Percentiles rank a stretch among this genome's conserved stretches.
phyloP scores from a whole-genome alignment of 2,329 filamentous ascomycete species.

The Fusarium tanahbumbuense region DNA sequence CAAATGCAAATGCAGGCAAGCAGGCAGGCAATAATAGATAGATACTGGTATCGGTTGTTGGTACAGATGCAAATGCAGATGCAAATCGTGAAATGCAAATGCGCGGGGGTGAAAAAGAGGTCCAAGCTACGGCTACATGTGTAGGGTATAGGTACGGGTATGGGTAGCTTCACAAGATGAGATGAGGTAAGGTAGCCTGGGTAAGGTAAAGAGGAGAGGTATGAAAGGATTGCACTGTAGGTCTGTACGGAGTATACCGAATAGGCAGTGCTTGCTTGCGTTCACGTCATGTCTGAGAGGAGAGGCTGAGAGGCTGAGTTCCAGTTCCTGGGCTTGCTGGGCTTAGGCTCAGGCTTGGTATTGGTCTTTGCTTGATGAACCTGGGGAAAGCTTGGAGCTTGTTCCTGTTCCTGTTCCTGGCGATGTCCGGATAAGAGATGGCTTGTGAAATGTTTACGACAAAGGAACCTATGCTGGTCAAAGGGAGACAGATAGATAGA shows the following conservation, averaged over 20 bases:
- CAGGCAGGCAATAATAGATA: not conserved
- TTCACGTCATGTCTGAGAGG: slow-evolving; percentile 51
- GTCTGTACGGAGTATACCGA: slow-evolving; percentile 20
- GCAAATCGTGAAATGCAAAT: slow-evolving; percentile 19
- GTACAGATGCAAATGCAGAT: not conserved
- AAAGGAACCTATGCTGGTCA: not conserved
- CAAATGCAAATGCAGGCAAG: not conserved
- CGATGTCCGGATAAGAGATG: slow-evolving; percentile 12
- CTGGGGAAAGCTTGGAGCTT: not conserved
- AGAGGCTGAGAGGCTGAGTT: slow-evolving; percentile 28
- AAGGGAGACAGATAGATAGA: not conserved
- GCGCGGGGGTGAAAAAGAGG: slow-evolving; percentile 25
- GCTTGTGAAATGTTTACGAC: not conserved
- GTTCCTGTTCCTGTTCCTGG: slow-evolving; percentile 28
- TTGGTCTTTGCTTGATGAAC: not conserved
- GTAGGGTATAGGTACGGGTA: not conserved
- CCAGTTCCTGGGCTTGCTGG: slow-evolving; percentile 33
- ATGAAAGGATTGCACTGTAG: not conserved
- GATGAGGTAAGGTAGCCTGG: slow-evolving; percentile 13
- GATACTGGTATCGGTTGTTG: not conserved
- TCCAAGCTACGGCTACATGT: slow-evolving; percentile 17
- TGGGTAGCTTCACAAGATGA: not conserved
- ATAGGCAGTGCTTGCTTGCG: slow-evolving; percentile 27
- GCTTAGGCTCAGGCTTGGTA: not conserved
- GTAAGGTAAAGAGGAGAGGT: slow-evolving; percentile 7